Percentiles rank a stretch among this genome's conserved stretches.
Conservation (phyloP, 768 basidiomycete genomes). For the Boletus pseudo-olivaceus region DNA sequence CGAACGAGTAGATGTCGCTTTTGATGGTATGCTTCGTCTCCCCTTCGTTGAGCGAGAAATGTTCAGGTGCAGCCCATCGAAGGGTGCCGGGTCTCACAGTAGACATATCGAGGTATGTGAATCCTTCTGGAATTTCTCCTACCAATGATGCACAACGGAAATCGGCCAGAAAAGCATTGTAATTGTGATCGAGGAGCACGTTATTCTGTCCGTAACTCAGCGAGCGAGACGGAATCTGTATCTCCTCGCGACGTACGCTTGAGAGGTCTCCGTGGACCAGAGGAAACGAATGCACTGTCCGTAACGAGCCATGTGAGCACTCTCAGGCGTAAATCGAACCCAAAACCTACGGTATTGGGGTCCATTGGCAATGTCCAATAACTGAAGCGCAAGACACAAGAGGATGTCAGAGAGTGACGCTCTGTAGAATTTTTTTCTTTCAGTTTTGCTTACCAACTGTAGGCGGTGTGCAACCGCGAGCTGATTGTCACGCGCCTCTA, state of each 20-base stretch:
- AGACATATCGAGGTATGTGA: neutral
- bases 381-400: neutral
- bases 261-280: slow-evolving; percentile 8
- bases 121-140: slow-evolving; percentile 1
- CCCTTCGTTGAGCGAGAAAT: neutral
- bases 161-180: slow-evolving; percentile 3
- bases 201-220: slow-evolving; percentile 1
- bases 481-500: neutral
- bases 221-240: no score
- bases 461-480: slow-evolving; percentile 2
- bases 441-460: slow-evolving; percentile 1
- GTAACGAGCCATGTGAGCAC: neutral
- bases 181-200: slow-evolving; percentile 7
- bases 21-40: neutral
- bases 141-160: slow-evolving; percentile 8
- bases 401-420: neutral
- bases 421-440: no score
- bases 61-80: slow-evolving; percentile 8
- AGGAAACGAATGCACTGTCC: slow-evolving; percentile 9
- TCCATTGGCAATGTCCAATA: slow-evolving; percentile 7
- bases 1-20: slow-evolving; percentile 10
- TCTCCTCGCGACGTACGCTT: neutral
- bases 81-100: slow-evolving; percentile 6
- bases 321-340: neutral
- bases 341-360: neutral